phyloP scores from a whole-genome alignment of 176 grass and related monocot species.

The Carex parvula region DNA sequence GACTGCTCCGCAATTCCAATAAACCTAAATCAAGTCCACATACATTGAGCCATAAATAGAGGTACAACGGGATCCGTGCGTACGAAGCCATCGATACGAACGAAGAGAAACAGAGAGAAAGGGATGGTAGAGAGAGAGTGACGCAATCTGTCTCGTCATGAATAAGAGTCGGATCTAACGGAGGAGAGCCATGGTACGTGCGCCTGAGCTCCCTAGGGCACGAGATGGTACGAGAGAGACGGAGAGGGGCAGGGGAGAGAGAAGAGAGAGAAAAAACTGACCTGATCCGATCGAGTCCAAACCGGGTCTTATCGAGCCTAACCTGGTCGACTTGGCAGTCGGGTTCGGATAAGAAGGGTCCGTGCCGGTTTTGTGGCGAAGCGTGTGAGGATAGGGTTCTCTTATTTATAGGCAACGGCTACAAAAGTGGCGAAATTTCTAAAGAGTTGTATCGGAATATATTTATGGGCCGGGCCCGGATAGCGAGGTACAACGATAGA shows the following conservation, averaged over 20 bases:
- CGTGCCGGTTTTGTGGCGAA: slow-evolving; percentile 18
- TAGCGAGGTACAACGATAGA: too few species aligned
- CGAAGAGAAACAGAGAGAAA: background rate
- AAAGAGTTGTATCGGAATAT: background rate
- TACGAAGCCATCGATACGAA: slow-evolving; percentile 6
- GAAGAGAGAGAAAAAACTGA: slow-evolving; percentile 23
- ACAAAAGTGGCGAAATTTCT: slow-evolving; percentile 3
- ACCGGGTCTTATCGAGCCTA: slow-evolving; percentile 6
- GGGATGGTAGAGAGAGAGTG: background rate
- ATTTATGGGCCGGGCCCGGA: background rate
- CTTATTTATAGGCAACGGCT: slow-evolving; percentile 34
- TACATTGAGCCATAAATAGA: background rate
- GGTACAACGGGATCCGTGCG: slow-evolving; percentile 2
- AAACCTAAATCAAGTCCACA: slow-evolving; percentile 4
- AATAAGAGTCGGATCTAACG: background rate
- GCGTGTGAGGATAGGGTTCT: slow-evolving; percentile 3
- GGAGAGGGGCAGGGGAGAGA: background rate
- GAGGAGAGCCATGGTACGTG: background rate
- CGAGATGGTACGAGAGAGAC: background rate
- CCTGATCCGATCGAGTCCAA: slow-evolving; percentile 29
- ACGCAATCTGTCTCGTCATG: background rate
- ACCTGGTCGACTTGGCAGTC: slow-evolving; percentile 7
- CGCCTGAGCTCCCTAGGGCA: slow-evolving; percentile 21
- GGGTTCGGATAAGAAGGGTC: background rate
- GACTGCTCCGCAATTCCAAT: background rate